Evolutionary conservation across 192 early-diverging fungal genomes (phyloP), one percentile per base, ranked within the genome.

Genomic region (Coemansia sp.): DNA sequence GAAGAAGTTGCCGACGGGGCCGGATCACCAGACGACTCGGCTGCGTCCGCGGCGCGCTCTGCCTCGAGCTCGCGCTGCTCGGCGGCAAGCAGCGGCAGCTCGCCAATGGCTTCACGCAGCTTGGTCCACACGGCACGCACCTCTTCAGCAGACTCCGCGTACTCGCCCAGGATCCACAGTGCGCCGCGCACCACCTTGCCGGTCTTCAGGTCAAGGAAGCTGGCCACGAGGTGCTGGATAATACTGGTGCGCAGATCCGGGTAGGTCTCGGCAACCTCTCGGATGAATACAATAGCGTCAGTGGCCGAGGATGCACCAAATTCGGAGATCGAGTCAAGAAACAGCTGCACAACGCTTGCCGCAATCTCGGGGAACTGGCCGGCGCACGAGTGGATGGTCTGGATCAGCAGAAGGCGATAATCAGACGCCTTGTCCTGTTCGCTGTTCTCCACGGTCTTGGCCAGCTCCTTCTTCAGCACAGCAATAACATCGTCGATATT

Each of bases 121-220:
- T 89, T 85, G 66, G 88, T 86, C 89, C 95, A 89, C 46, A 92
- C 88, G 0, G 86, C 85, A 73, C 95, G 93, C 71, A 99, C 97
- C 69, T 90, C 88, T 63, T 86, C 80, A 9, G 72, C 81, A n/a
- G 85, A 84, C 65, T 88, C 77, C 52, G 92, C 92, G 70, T 98
- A 99, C 84, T 99, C 98, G 58, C 98, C 96, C 67, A 99, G 85
- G 71, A 98, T 97, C 98, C 98, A 99, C 51, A 99, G 86, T 18
- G 95, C 98, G 32, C 96, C 98, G 52, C 98, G 89, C 76, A 96
- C 90, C 5, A 98, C 95, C 74, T 95, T 88, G 61, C 93, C 91
- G 3, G 92, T 91, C 75, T 94, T 95, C 80, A 98, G 90, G 41
- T 98, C 94, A 40, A 71, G 61, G 68, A 99, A 97, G 12, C 90